Percentiles rank a stretch among this genome's conserved stretches.
phyloP scores from a whole-genome alignment of 2,329 filamentous ascomycete genomes.

The Fusarium palustre region DNA sequence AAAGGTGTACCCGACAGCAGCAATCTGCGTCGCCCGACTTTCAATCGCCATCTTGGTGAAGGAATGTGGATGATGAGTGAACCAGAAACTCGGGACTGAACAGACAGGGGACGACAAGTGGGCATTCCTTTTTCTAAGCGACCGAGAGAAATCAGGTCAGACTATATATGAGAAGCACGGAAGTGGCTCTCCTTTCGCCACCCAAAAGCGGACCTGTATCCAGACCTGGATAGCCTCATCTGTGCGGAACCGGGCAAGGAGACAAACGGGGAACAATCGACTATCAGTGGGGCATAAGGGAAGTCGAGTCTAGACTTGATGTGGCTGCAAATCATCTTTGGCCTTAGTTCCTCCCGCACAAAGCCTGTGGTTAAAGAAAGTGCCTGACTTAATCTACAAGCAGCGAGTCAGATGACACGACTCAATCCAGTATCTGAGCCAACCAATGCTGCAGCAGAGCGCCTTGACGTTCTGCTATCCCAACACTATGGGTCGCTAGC shows the following conservation, averaged over 20 bases:
- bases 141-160: slow-evolving; percentile 1
- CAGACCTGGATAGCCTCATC: slow-evolving; percentile 11
- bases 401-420: not conserved
- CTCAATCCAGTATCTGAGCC: not conserved
- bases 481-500: not conserved
- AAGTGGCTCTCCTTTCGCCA: not conserved
- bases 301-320: not conserved
- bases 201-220: slow-evolving; percentile 1
- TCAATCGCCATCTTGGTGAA: slow-evolving; percentile 16
- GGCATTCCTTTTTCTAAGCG: not conserved
- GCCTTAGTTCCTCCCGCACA: not conserved
- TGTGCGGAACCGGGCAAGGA: not conserved
- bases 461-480: not conserved
- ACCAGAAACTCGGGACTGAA: not conserved
- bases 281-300: not conserved
- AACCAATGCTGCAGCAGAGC: not conserved
- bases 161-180: slow-evolving; percentile 19
- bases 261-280: not conserved
- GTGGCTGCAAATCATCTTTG: not conserved
- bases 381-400: not conserved
- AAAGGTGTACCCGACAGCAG: slow-evolving; percentile 49
- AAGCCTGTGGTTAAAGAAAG: no score
- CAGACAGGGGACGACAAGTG: slow-evolving; percentile 2
- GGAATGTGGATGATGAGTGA: not conserved
- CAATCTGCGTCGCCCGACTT: slow-evolving; percentile 36